Percentiles rank a stretch among this genome's conserved stretches.
Evolutionary conservation across 129 eudicot species (phyloP).

Genomic region (Flaveria robusta): DNA sequence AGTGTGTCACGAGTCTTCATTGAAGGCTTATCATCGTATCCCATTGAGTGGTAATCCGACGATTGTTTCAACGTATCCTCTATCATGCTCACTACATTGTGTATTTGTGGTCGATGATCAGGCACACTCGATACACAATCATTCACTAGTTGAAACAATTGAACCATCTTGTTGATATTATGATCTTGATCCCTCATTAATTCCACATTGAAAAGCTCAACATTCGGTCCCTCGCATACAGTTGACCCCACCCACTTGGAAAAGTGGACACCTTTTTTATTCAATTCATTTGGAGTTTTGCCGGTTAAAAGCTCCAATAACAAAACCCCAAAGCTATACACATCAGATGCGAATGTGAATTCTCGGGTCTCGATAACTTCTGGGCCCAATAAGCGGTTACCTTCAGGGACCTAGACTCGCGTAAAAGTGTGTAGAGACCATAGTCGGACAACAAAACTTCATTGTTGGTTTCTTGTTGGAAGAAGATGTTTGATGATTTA

Average conservation of each 20-base stretch:
- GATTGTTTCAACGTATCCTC: neutral
- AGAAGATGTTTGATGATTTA: conserved; percentile 3
- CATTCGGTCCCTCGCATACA: neutral
- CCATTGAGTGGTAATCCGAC: neutral
- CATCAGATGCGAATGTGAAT: neutral
- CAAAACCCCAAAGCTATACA: conserved; percentile 17
- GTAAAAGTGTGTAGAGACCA: neutral
- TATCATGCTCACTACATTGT: neutral
- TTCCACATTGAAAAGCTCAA: neutral
- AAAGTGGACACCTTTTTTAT: neutral
- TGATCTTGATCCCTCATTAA: neutral
- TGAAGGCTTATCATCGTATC: no score
- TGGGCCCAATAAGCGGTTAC: neutral
- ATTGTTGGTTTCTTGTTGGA: neutral
- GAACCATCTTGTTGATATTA: neutral
- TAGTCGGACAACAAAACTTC: neutral
- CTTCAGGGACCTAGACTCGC: neutral
- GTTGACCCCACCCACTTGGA: neutral
- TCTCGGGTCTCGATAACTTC: neutral
- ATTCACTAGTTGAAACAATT: neutral
- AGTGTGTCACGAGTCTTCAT: neutral
- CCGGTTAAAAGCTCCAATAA: conserved; percentile 3
- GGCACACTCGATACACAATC: neutral
- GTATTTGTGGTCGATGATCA: neutral
- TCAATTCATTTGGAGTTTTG: neutral